Evolutionary conservation across 2,329 filamentous ascomycete genomes (phyloP).

Genomic region (Tolypocladium endophyticum): DNA sequence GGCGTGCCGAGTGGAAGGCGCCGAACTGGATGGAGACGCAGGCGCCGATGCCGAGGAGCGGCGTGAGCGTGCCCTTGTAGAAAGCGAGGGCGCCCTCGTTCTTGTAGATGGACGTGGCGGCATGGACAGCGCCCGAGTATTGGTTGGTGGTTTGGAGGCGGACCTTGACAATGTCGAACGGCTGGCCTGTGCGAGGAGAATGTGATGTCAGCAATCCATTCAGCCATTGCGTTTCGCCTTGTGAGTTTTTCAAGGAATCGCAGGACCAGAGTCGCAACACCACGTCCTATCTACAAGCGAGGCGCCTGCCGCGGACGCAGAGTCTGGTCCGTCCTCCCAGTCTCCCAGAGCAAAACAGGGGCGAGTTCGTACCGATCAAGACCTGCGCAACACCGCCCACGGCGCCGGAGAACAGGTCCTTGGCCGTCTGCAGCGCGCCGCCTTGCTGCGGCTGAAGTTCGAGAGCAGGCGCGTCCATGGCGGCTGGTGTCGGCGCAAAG

Average conservation of each 20-base stretch:
- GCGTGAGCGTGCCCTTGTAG: conserved; percentile 96
- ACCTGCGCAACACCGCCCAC: conserved; percentile 91
- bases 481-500: not conserved
- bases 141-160: conserved; percentile 81
- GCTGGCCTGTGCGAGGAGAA: conserved; percentile 40
- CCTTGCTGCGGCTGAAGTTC: conserved; percentile 24
- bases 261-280: not conserved
- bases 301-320: not conserved
- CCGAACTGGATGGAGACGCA: conserved; percentile 99
- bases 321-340: not conserved
- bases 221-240: not conserved
- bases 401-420: conserved; percentile 86
- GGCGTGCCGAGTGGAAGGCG: conserved; percentile 85
- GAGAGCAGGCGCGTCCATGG: conserved; percentile 26
- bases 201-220: conserved; percentile 3
- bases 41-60: conserved; percentile 88
- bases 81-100: conserved; percentile 86
- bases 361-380: conserved; percentile 57
- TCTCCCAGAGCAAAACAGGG: not conserved
- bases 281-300: not conserved
- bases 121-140: conserved; percentile 71
- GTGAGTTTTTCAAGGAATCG: not conserved
- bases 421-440: conserved; percentile 52
- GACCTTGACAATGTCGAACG: conserved; percentile 92
- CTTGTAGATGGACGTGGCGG: conserved; percentile 73